Percentiles rank a stretch among this genome's conserved stretches.
These are phyloP conservation scores for Aspergillus caelatus DNA, from an alignment of 2,329 filamentous ascomycete genomes.

Conservation along the genomic window DNA sequence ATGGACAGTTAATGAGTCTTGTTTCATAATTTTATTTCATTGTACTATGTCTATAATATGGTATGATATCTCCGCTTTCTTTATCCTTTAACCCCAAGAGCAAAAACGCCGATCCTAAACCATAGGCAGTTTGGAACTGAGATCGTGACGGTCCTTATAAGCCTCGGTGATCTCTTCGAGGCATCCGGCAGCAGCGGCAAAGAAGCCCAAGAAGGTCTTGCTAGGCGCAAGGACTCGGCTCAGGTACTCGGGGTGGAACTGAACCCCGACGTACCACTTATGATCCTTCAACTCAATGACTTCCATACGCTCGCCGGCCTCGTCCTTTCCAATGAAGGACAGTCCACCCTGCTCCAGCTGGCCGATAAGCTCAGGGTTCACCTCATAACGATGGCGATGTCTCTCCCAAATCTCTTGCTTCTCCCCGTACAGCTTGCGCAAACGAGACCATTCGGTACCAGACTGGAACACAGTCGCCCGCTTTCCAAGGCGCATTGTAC, in stretches of 20 bases:
- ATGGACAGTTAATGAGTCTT: neutral
- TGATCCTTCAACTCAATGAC: conserved; percentile 81
- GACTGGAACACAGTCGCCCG: conserved; percentile 75
- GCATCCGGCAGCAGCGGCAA: conserved; percentile 74
- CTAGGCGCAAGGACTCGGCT: conserved; percentile 73
- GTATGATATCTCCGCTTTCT: conserved; percentile 9
- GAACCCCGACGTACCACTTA: conserved; percentile 81
- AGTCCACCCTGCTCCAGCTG: conserved; percentile 70
- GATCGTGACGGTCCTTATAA: conserved; percentile 25
- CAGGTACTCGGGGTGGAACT: conserved; percentile 87
- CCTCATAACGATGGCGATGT: conserved; percentile 88
- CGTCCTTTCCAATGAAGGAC: conserved; percentile 77
- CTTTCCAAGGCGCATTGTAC: conserved; percentile 82
- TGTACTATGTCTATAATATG: conserved; percentile 11
- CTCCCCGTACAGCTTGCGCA: conserved; percentile 73
- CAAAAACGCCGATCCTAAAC: conserved; percentile 6
- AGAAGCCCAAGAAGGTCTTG: conserved; percentile 79
- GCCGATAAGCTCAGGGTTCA: conserved; percentile 78
- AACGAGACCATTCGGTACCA: conserved; percentile 74
- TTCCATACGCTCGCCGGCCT: conserved; percentile 78
- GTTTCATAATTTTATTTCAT: neutral
- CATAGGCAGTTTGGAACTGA: conserved; percentile 18
- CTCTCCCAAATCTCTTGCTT: conserved; percentile 65
- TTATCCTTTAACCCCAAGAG: neutral
- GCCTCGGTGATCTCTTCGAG: conserved; percentile 49